Percentiles rank a stretch among this genome's conserved stretches.
Evolutionary conservation across 2,329 filamentous ascomycete species (phyloP).

Genomic region (Sporothrix phasma): DNA sequence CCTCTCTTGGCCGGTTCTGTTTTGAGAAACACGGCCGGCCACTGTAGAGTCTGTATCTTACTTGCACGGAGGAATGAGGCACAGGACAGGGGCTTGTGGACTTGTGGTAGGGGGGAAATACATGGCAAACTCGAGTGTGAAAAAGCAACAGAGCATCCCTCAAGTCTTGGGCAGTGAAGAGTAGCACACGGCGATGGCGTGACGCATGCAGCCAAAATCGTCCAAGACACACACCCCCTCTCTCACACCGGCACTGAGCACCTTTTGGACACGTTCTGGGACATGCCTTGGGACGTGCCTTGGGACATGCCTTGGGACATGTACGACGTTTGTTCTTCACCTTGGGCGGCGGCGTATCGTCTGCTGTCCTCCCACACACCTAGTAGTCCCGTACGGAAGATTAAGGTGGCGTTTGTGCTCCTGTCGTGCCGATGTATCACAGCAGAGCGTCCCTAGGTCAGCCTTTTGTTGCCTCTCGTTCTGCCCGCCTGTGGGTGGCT

Average conservation of each 20-base stretch:
- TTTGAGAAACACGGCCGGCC: background rate
- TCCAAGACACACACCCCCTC: background rate
- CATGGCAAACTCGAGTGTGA: background rate
- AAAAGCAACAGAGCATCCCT: background rate
- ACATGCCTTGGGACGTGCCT: background rate
- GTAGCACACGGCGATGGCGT: background rate
- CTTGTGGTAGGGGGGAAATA: too few relatives aligned
- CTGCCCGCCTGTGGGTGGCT: background rate
- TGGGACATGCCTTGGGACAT: background rate
- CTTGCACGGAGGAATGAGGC: too few relatives aligned
- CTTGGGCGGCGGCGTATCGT: background rate
- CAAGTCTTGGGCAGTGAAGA: background rate
- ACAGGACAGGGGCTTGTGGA: too few relatives aligned
- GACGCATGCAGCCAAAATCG: background rate
- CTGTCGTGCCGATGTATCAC: conserved; percentile 9
- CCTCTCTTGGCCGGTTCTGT: background rate
- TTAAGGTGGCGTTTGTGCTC: conserved; percentile 16
- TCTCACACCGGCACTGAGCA: background rate
- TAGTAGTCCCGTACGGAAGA: conserved; percentile 14
- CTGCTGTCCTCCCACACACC: background rate
- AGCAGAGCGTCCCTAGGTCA: background rate
- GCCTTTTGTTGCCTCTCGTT: background rate
- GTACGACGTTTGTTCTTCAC: background rate
- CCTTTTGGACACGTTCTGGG: background rate
- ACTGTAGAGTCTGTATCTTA: too few relatives aligned